Conservation (phyloP, 169 alveolate genomes). For the Plasmodium berghei region DNA sequence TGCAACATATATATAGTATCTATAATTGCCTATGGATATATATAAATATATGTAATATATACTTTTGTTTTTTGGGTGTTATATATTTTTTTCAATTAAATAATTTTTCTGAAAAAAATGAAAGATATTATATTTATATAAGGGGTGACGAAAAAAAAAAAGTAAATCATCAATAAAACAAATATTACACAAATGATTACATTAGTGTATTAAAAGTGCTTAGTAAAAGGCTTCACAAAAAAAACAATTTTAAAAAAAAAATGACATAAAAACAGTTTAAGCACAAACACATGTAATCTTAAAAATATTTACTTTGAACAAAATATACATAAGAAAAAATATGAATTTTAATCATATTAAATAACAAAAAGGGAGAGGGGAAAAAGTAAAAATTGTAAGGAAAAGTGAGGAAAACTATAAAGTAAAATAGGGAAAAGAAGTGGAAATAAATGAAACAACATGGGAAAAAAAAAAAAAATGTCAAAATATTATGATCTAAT, state of each 20-base stretch:
- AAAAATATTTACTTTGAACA: constrained; percentile 7
- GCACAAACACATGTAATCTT: constrained; percentile 35
- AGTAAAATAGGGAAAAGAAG: constrained; percentile 15
- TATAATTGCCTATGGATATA: neutral
- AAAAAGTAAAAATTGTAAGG: neutral
- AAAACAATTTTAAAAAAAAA: constrained; percentile 6
- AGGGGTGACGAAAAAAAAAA: neutral
- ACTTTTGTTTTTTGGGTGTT: neutral
- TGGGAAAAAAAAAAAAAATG: constrained; percentile 10
- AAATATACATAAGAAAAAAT: constrained; percentile 22
- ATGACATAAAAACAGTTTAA: constrained; percentile 27
- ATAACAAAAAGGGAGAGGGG: constrained; percentile 26
- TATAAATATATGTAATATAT: constrained; percentile 3
- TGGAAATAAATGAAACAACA: constrained; percentile 28
- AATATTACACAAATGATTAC: constrained; percentile 28
- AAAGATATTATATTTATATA: constrained; percentile 1
- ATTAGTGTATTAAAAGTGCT: constrained; percentile 21
- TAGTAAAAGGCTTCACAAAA: constrained; percentile 40
- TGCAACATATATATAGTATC: neutral
- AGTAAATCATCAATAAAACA: constrained; percentile 25
- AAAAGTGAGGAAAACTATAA: neutral
- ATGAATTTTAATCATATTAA: constrained; percentile 14
- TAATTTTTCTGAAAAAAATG: constrained; percentile 13
- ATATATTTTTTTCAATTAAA: constrained; percentile 12
- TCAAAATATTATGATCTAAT: constrained; percentile 2